Evolutionary conservation across 805 yeast species (phyloP).

Genomic region (Saturnispora kantuleensis): DNA sequence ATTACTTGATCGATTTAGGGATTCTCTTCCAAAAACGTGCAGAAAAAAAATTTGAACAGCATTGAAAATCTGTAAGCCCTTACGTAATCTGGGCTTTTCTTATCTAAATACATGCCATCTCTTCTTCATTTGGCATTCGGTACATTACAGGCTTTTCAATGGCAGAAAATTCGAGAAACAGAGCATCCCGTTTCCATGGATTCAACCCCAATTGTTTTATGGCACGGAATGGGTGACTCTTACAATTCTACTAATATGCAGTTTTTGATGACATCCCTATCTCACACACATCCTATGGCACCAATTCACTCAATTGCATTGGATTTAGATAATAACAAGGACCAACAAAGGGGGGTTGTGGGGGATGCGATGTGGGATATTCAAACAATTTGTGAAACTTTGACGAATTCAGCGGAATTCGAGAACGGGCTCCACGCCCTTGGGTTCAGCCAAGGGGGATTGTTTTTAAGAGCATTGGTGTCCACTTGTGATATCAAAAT

Average conservation of each 20-base stretch:
- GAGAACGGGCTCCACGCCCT: slow-evolving; percentile 54
- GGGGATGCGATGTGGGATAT: slow-evolving; percentile 54
- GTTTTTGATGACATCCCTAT: slow-evolving; percentile 33
- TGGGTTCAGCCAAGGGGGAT: slow-evolving; percentile 80
- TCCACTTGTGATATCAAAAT: slow-evolving; percentile 47
- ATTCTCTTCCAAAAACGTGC: no score
- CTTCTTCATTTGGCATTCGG: neutral
- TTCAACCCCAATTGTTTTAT: slow-evolving; percentile 41
- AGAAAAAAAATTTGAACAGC: no score
- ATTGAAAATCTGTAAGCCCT: no score
- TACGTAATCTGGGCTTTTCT: neutral
- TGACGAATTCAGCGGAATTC: slow-evolving; percentile 28
- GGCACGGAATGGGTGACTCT: slow-evolving; percentile 83
- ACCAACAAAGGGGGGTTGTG: slow-evolving; percentile 44
- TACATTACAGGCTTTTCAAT: neutral
- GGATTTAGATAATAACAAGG: slow-evolving; percentile 39
- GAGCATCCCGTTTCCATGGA: neutral
- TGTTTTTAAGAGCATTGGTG: slow-evolving; percentile 58
- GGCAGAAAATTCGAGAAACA: no score
- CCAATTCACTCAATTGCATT: slow-evolving; percentile 45
- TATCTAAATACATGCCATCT: neutral
- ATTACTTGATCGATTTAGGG: neutral
- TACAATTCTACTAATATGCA: slow-evolving; percentile 53
- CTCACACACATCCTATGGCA: slow-evolving; percentile 37
- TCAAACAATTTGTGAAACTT: slow-evolving; percentile 43